Base-by-base conservation (phyloP, 176 grass and related monocot genomes). In the Tillandsia fasciculata region DNA sequence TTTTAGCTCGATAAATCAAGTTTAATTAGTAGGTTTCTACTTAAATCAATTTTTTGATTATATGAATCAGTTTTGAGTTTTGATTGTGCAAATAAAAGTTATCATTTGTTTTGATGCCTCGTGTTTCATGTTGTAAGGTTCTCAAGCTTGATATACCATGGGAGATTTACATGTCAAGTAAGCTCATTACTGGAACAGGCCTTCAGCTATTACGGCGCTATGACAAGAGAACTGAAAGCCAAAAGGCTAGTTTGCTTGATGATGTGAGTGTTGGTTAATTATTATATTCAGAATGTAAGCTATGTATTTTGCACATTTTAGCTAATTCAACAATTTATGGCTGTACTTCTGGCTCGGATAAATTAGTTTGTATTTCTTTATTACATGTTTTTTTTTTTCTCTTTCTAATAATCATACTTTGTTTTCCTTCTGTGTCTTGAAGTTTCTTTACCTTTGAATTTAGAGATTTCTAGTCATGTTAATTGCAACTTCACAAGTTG, bases 141-240 rank as follows among this genome's bases (percentile, higher is more conserved):
- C 89, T 97, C 63, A 97, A 92, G 66, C 76, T 89, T 53, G 93
- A 92, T 67, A 97, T 97, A 79, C 89, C 93, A 92, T 97, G 93
- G 93, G 93, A 97, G 72, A 78, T 87, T 77, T 92, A 97, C 69
- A 79, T 92, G 93, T 87, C 93, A 76, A 83, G 82, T 49, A 97
- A 97, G 69, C 84, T 97, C 14, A 97, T 97, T 69, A 85, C 86
- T 33, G 83, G 79, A 53, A 92, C 84, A 72, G 77, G 80, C 77
- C 86, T 92, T 76, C 86, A 97, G 71, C 84, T 90, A 82, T 82
- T 97, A 74, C 68, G 66, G 49, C 79, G 86, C 8, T 97, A 97
- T 70, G 89, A 92, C 50, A 87, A 97, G 69, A 91, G 79, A 81
- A 29, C 82, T 64, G 89, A 87, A 83, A 92, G 70, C 10, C 84